Conservation (phyloP, 805 yeast genomes). For the Isabelozyma rhagii region DNA sequence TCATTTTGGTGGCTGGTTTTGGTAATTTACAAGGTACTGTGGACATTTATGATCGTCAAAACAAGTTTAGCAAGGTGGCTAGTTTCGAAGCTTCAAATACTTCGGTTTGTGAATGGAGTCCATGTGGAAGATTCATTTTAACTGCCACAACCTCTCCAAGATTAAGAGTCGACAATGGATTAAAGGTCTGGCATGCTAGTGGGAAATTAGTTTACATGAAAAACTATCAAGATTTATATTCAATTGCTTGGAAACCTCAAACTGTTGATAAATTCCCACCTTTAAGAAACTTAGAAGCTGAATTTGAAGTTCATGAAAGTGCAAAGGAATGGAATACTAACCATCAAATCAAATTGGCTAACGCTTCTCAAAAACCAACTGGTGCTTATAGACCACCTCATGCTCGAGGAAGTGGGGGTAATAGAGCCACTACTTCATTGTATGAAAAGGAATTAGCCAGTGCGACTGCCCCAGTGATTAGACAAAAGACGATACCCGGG, state of each 20-base stretch:
- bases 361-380: conserved; percentile 52
- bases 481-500: conserved; percentile 53
- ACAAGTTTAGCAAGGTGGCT: conserved; percentile 74
- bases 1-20: conserved; percentile 91
- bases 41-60: conserved; percentile 89
- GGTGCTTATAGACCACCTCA: conserved; percentile 98
- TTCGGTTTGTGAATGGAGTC: conserved; percentile 96
- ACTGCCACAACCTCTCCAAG: conserved; percentile 98
- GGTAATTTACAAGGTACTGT: conserved; percentile 97
- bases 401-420: conserved; percentile 52
- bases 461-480: conserved; percentile 7
- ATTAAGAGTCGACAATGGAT: conserved; percentile 93
- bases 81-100: conserved; percentile 91
- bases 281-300: conserved; percentile 46
- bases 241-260: conserved; percentile 83
- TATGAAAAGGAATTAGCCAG: conserved; percentile 53
- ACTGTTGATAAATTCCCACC: conserved; percentile 53
- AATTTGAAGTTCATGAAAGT: conserved; percentile 68
- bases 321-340: conserved; percentile 58
- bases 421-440: conserved; percentile 45
- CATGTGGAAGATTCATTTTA: conserved; percentile 88
- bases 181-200: conserved; percentile 86
- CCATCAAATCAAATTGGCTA: conserved; percentile 29
- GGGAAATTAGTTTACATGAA: conserved; percentile 77
- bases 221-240: conserved; percentile 77